These are phyloP conservation scores for Gremmenia infestans DNA, from an alignment of 2,329 filamentous ascomycete species.

Conservation along the genomic window DNA sequence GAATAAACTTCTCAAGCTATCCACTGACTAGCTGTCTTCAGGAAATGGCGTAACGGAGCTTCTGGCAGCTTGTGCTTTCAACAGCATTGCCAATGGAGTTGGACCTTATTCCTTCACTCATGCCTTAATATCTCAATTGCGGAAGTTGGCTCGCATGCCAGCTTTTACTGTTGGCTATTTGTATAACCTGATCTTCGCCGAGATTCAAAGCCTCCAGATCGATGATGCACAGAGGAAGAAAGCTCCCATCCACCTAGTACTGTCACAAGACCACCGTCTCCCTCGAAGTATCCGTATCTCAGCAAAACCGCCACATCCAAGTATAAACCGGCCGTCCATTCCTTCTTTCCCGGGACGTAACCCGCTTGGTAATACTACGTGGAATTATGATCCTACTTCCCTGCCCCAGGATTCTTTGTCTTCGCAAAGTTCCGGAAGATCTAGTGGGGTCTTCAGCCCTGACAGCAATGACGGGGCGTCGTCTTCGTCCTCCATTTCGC, in stretches of 20 bases:
- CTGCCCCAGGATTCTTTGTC: background rate
- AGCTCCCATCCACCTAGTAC: conserved; percentile 6
- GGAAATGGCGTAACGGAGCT: conserved; percentile 30
- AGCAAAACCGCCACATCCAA: background rate
- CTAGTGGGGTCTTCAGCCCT: background rate
- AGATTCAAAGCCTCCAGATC: conserved; percentile 3
- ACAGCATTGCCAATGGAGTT: conserved; percentile 42
- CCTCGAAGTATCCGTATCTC: conserved; percentile 5
- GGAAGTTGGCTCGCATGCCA: conserved; percentile 31
- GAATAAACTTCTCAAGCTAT: background rate
- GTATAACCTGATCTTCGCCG: conserved; percentile 17
- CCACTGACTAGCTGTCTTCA: background rate
- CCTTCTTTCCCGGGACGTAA: background rate
- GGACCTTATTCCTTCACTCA: conserved; percentile 14
- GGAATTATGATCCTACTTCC: background rate
- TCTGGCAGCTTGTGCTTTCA: conserved; percentile 44
- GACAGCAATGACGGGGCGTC: background rate
- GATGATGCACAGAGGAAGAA: conserved; percentile 1
- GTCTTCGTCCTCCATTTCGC: background rate
- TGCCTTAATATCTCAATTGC: conserved; percentile 3
- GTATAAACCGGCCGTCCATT: background rate
- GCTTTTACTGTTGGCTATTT: conserved; percentile 42
- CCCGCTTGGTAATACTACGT: background rate
- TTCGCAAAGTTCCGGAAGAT: background rate
- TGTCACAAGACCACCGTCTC: conserved; percentile 2